phyloP scores from a whole-genome alignment of 2,329 filamentous ascomycete genomes.

The Pochonia chlamydosporia region DNA sequence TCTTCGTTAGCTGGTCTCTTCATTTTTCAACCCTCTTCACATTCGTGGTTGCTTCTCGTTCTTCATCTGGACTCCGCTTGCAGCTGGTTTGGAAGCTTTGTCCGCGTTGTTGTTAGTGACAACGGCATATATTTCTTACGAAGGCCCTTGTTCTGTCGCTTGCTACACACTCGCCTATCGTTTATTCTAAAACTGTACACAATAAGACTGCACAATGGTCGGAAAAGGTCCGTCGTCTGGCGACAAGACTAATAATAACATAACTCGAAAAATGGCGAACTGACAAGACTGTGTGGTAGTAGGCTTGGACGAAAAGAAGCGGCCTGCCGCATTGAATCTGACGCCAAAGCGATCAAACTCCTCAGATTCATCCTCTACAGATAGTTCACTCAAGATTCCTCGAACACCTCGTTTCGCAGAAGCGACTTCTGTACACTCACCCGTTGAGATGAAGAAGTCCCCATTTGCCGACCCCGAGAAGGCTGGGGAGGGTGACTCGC shows the following conservation, averaged over 20 bases:
- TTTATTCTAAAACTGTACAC: constrained; percentile 8
- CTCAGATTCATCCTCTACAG: constrained; percentile 45
- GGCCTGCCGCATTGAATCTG: constrained; percentile 51
- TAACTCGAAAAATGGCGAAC: not conserved
- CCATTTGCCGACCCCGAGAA: constrained; percentile 57
- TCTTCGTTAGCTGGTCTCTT: constrained; percentile 53
- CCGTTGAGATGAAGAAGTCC: constrained; percentile 52
- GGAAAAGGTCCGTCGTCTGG: constrained; percentile 31
- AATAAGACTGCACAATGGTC: constrained; percentile 24
- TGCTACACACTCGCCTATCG: constrained; percentile 2
- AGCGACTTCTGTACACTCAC: constrained; percentile 73
- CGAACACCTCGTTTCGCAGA: constrained; percentile 76
- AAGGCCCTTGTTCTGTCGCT: constrained; percentile 2
- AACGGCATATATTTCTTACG: constrained; percentile 2
- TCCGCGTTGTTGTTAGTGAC: constrained; percentile 3
- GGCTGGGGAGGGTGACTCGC: constrained; percentile 52
- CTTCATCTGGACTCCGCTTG: constrained; percentile 15
- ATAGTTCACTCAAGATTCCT: constrained; percentile 57
- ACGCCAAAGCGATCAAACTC: constrained; percentile 43
- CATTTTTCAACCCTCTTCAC: constrained; percentile 14
- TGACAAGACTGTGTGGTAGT: constrained; percentile 15
- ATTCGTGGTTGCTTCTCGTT: constrained; percentile 30
- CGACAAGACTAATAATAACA: not conserved
- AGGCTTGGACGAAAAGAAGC: constrained; percentile 47
- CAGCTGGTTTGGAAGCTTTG: constrained; percentile 14